phyloP scores from a whole-genome alignment of 2,329 filamentous ascomycete genomes.

The Aspergillus phoenicis region DNA sequence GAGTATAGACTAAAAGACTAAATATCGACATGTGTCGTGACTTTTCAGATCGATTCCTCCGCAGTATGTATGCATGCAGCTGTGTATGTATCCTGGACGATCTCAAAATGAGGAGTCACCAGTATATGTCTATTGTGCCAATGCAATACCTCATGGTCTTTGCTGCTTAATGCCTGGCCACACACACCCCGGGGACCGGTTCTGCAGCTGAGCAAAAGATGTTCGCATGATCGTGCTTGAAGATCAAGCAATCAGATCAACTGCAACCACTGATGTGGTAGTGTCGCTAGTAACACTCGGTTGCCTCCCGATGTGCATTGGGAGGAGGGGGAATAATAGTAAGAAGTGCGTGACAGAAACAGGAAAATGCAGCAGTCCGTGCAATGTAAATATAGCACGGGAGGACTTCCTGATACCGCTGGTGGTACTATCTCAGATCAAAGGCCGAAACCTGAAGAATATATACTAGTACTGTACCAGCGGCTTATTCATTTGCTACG shows the following conservation, averaged over 20 bases:
- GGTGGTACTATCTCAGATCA: background rate
- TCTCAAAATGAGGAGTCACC: background rate
- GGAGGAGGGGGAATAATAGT: background rate
- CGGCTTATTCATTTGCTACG: background rate
- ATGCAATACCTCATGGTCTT: too few relatives aligned
- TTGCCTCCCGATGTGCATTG: background rate
- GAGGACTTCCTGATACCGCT: background rate
- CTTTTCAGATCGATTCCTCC: too few relatives aligned
- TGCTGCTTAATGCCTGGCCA: background rate
- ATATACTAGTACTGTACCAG: background rate
- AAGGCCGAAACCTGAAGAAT: background rate
- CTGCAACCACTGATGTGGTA: background rate
- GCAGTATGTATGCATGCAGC: too few relatives aligned
- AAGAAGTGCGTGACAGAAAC: background rate
- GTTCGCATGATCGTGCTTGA: slow-evolving; percentile 7
- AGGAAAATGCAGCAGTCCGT: background rate
- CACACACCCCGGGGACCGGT: background rate
- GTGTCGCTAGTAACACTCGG: background rate
- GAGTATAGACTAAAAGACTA: too few relatives aligned
- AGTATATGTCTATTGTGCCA: background rate
- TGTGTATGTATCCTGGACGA: background rate
- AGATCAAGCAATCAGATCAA: slow-evolving; percentile 7
- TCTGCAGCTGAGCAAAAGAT: background rate
- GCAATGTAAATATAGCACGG: background rate
- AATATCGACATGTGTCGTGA: too few relatives aligned